phyloP scores from a whole-genome alignment of 148 eudicot genomes.

The Rhododendron ferrugineum region DNA sequence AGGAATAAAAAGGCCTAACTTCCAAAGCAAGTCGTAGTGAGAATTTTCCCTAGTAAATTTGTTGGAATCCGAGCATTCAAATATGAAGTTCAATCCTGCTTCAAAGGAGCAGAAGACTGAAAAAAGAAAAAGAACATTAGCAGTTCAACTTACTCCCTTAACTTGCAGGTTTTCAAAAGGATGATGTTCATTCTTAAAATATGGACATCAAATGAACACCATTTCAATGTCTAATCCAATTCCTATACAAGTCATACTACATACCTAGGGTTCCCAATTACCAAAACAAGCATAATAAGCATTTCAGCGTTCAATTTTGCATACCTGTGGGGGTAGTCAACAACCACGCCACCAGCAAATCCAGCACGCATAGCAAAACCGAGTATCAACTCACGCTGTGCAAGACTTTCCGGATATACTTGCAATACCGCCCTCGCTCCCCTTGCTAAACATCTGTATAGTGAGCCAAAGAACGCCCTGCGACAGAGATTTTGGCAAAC shows the following conservation, averaged over 20 bases:
- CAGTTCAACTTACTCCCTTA: neutral
- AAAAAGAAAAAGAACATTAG: neutral
- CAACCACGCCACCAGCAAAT: constrained; percentile 92
- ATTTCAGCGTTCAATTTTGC: neutral
- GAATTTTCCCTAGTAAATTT: neutral
- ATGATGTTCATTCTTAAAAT: neutral
- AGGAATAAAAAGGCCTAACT: neutral
- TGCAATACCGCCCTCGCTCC: constrained; percentile 95
- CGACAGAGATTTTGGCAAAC: constrained; percentile 5
- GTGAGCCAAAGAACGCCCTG: constrained; percentile 93
- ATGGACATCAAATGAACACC: neutral
- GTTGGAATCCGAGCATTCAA: neutral
- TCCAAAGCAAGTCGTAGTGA: neutral
- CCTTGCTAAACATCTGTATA: constrained; percentile 73
- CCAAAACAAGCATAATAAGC: neutral
- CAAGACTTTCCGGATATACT: constrained; percentile 79
- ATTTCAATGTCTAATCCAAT: neutral
- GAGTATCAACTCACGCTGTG: constrained; percentile 77
- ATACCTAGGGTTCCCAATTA: neutral
- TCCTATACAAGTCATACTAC: neutral
- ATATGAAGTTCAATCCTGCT: neutral
- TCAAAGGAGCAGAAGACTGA: neutral
- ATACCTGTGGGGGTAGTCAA: constrained; percentile 96
- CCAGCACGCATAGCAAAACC: constrained; percentile 92
- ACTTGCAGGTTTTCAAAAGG: neutral